Base-by-base conservation (phyloP, 2,329 filamentous ascomycete species). In the Endocalyx cinctus region DNA sequence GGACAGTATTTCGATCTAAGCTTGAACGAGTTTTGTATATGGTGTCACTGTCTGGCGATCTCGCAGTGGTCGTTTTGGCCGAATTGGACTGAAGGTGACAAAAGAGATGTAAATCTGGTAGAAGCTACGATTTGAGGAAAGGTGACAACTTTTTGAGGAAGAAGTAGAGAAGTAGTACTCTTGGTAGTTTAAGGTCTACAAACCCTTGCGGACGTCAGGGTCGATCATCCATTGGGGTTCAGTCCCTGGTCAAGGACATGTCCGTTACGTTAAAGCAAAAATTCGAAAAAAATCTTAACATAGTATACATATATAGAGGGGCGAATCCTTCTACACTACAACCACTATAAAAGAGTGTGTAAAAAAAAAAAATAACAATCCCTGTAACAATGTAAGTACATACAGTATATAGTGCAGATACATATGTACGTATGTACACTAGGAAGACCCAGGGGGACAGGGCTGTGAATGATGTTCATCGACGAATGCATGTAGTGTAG, bases 221-320 rank as follows among this genome's bases (percentile, higher is more conserved):
- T 52, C 38, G 31, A 35, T 42, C 48, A 23, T 37, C 42, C 39
- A 38, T n/a, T n/a, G n/a, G n/a, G n/a, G n/a, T n/a, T n/a, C n/a
- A n/a, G n/a, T n/a, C 43, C 43, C 45, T 43, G 42, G 44, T 44
- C 37, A 36, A 36, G 62, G 65, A 63, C 60, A 59, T 64, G 59
- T 62, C 60, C 57, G 59, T 58, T 23, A 55, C 59, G 57, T 60
- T 62, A 63, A 62, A 64, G 54, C 63, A 63, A 55, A 63, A 51
- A 60, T 67, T 63, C 65, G 65, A 63, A 67, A 64, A 67, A 68
- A 66, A 61, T n/a, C n/a, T n/a, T n/a, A n/a, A n/a, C n/a, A n/a
- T n/a, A n/a, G n/a, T n/a, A n/a, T n/a, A n/a, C n/a, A n/a, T n/a
- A 62, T 64, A 56, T 66, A 53, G 61, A 61, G 59, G 55, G 52